Evolutionary conservation across 805 yeast genomes (phyloP), one percentile per base, ranked within the genome.

Genomic region (Myxozyma mucilagina): DNA sequence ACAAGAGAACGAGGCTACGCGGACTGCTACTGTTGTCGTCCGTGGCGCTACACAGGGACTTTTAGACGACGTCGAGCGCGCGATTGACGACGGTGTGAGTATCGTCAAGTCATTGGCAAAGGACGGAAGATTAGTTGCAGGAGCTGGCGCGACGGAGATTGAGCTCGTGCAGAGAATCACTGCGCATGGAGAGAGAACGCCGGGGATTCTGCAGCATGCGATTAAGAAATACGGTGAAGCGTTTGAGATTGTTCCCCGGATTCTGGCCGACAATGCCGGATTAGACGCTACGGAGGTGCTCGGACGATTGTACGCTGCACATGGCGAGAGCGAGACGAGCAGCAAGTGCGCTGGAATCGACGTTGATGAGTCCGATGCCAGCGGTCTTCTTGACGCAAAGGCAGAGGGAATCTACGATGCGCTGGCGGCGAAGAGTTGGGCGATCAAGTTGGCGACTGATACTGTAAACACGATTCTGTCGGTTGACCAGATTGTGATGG

Each of bases 401-500:
- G 83, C 79, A 24, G 83, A 80, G 42, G 87, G 87, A 2, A 87
- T 94, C 58, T 88, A 80, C 72, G 99, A 93, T 74, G 82, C 93
- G 64, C 81, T 87, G 65, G 79, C 89, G 24, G 82, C 92, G 47
- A 93, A 94, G 80, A 82, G 81, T 70, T 87, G 90, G 64, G 99
- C 97, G 50, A 87, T 94, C 67, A 84, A 86, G 69, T 87, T 94
- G 65, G 98, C 99, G 16, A 91, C 97, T 3, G 98, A 94, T 68
- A 97, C 97, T 52, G 96, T 97, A 13, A 84, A 82, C 65, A 94
- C 98, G 4, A 87, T 92, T 56, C 80, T 92, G 65, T 86, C 96
- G 31, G 94, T 94, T 53, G 98, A 94, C 75, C 98, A 93, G 81
- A 93, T 93, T 71, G 94, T 93, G 73, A 94, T 93, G 94, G 98